Base-by-base conservation (phyloP, 305 asterid species). In the Rubia tinctorum region DNA sequence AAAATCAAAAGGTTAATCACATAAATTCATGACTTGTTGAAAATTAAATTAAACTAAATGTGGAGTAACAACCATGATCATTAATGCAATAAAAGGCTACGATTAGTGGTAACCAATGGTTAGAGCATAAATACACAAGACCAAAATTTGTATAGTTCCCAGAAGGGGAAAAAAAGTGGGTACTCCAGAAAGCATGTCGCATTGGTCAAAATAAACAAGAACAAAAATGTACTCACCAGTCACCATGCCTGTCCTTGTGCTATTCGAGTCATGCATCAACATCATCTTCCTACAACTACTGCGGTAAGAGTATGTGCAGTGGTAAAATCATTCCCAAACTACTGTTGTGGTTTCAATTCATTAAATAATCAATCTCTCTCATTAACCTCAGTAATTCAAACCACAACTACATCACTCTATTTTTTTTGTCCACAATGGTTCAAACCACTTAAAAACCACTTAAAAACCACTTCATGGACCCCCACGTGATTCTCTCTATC, bases 161-260 rank as follows among this genome's bases (percentile, higher is more conserved):
- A 61, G n/a, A 12, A 25, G 12, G 15, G 23, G n/a, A n/a, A 66
- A 34, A 63, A 62, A 59, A 0, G 68, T 61, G 83, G 72, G 82
- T 75, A 77, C 75, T 82, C 84, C 86, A 80, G 73, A 69, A 73
- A 60, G 85, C 81, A 83, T 82, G 92, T 85, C 84, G 76, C 60
- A 42, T 80, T 53, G 77, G 81, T 73, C 78, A 75, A 76, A 75
- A 73, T 73, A 62, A 76, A 75, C 68, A 67, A 66, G 76, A 71
- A 66, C 42, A 49, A 76, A 80, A 56, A 73, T 76, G 30, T 70
- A 47, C 5, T n/a, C n/a, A n/a, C n/a, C n/a, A n/a, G n/a, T 27
- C 45, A 37, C 83, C 85, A 78, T 83, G 86, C 82, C 73, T 81
- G 77, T 80, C 73, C 67, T 60, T 40, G 72, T 53, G 43, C 64